phyloP scores from a whole-genome alignment of 495 filamentous ascomycete species.

The Aspergillus heteromorphus region DNA sequence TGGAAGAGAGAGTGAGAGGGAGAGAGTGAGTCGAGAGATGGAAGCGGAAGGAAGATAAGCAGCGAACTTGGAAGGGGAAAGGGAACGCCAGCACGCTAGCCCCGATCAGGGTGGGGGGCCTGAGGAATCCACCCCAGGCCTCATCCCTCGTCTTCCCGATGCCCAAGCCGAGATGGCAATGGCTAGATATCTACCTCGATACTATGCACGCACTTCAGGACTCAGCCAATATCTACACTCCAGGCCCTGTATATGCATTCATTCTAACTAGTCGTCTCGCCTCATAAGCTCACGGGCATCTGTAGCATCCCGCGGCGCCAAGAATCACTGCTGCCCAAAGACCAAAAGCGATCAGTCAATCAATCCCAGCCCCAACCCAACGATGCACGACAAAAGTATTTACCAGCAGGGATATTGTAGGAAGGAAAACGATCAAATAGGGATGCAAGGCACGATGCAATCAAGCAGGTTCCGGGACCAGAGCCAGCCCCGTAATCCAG shows the following conservation, averaged over 20 bases:
- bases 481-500: slow-evolving; percentile 9
- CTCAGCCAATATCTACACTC: no score
- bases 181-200: neutral
- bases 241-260: neutral
- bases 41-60: slow-evolving; percentile 12
- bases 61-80: slow-evolving; percentile 5
- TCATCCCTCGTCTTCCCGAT: neutral
- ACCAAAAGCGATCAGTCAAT: neutral
- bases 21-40: slow-evolving; percentile 8
- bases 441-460: neutral
- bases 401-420: neutral
- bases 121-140: neutral
- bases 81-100: slow-evolving; percentile 12
- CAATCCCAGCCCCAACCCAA: neutral
- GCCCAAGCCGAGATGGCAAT: neutral
- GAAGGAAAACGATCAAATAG: neutral
- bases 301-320: neutral
- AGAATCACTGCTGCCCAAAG: slow-evolving; percentile 6
- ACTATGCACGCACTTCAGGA: neutral
- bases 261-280: neutral
- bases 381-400: neutral
- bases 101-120: neutral
- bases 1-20: slow-evolving; percentile 5
- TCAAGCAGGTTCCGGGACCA: slow-evolving; percentile 1
- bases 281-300: neutral